Evolutionary conservation across 805 yeast genomes (phyloP), one percentile per base, ranked within the genome.

Genomic region (Yarrowia yakushimensis): DNA sequence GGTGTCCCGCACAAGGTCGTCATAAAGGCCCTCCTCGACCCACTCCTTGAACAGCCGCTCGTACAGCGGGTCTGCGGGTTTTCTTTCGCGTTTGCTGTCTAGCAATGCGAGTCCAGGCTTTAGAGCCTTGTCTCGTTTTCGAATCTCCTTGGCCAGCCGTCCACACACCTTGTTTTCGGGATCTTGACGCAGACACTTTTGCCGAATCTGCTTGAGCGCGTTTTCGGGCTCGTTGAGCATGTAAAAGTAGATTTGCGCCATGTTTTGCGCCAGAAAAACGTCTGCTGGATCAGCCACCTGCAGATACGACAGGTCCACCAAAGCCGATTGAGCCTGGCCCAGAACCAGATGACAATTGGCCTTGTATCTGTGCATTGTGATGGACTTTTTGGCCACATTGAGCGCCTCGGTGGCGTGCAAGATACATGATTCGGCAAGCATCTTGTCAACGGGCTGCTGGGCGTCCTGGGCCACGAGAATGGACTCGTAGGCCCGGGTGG

Each of bases 171-270:
- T 74, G 66, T 80, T 81, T 65, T 90, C 97, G 72, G 90, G 88
- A 72, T 93, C 93, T 45, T 83, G 79, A 62, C 87, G 84, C 54
- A 93, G 75, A 71, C 97, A 91, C 66, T 81, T 84, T 67, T 86
- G 82, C 25, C 61, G 34, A 28, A 86, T 77, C 39, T 79, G 77
- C 64, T 73, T 77, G 68, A 81, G 73, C 0, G 87, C 80, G 25
- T 78, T 78, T 15, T 82, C 82, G 64, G 79, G 82, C 41, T 83
- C 82, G 37, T 78, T 76, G 39, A 84, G 77, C 7, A 84, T 80
- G 67, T 79, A 85, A 55, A 81, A 73, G 63, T 81, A 81, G 20
- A 83, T 71, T 43, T 66, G 63, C 15, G 77, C 74, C 33, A 72
- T 67, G 2, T 68, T 60, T 15, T 63, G 70, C 37, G 67, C 69